Evolutionary conservation across 2,329 filamentous ascomycete genomes (phyloP).

Genomic region (Hymenoscyphus scutula): DNA sequence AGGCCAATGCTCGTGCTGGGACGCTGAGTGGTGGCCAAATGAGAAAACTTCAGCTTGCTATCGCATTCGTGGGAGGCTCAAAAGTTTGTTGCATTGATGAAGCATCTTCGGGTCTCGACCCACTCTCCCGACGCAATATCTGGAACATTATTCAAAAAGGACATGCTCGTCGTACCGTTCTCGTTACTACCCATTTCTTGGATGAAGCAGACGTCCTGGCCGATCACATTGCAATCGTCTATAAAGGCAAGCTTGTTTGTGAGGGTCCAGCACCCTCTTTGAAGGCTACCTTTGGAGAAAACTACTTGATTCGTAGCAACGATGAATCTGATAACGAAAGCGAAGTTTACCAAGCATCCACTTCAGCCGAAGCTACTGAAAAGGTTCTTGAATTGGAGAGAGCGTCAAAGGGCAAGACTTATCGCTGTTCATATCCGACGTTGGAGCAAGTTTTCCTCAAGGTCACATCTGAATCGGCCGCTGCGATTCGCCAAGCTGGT

Average conservation of each 20-base stretch:
- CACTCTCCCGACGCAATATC: conserved; percentile 62
- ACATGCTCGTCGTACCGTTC: conserved; percentile 57
- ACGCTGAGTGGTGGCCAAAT: conserved; percentile 66
- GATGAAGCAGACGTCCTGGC: conserved; percentile 66
- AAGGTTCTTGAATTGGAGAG: conserved; percentile 55
- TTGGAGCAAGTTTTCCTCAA: conserved; percentile 69
- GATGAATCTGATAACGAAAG: conserved; percentile 16
- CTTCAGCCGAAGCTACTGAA: conserved; percentile 52
- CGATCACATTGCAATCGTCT: conserved; percentile 64
- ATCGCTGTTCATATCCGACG: conserved; percentile 61
- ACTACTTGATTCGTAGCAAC: conserved; percentile 45
- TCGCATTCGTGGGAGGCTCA: conserved; percentile 66
- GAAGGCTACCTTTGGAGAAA: conserved; percentile 59
- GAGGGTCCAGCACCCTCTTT: conserved; percentile 62
- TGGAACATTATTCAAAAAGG: conserved; percentile 67
- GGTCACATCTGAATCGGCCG: conserved; percentile 59
- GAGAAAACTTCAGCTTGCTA: conserved; percentile 63
- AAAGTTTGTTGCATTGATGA: conserved; percentile 65
- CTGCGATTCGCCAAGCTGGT: conserved; percentile 32
- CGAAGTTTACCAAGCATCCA: conserved; percentile 32
- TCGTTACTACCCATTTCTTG: conserved; percentile 66
- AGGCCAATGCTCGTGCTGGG: conserved; percentile 52
- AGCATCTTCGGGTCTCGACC: conserved; percentile 63
- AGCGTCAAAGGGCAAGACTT: conserved; percentile 50
- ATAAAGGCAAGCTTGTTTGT: conserved; percentile 60